Percentiles rank a stretch among this genome's conserved stretches.
Conservation (phyloP, 2,329 filamentous ascomycete genomes). For the Talaromyces amestolkiae region DNA sequence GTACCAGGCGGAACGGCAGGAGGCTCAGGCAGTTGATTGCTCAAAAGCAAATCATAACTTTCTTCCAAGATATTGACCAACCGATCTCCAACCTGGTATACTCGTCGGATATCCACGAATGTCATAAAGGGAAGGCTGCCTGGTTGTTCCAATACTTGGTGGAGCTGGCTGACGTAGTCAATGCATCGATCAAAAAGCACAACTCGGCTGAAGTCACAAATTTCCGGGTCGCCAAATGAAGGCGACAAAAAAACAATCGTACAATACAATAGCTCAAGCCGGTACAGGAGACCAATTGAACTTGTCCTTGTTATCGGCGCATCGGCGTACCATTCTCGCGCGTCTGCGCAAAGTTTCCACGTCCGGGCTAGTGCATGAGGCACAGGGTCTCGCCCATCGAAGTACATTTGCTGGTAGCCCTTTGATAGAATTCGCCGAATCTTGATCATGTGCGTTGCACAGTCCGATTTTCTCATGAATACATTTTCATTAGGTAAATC, state of each 20-base stretch:
- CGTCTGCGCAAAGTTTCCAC: constrained; percentile 55
- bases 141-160: constrained; percentile 62
- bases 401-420: constrained; percentile 87
- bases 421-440: constrained; percentile 81
- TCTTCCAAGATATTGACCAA: constrained; percentile 57
- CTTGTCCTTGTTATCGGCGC: constrained; percentile 65
- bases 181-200: constrained; percentile 85
- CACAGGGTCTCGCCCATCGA: constrained; percentile 68
- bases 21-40: constrained; percentile 29
- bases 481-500: constrained; percentile 41
- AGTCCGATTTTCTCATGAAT: constrained; percentile 60
- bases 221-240: constrained; percentile 65
- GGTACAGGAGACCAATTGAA: constrained; percentile 72
- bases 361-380: constrained; percentile 57
- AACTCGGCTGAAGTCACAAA: constrained; percentile 72
- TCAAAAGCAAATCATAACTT: constrained; percentile 49
- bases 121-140: constrained; percentile 69
- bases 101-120: constrained; percentile 81
- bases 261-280: constrained; percentile 85
- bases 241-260: constrained; percentile 87
- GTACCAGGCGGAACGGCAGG: constrained; percentile 32
- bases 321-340: constrained; percentile 72
- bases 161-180: constrained; percentile 74
- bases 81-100: constrained; percentile 66
- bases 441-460: constrained; percentile 74